Base-by-base conservation (phyloP, 2,329 filamentous ascomycete species). In the Dactylellina sp. region DNA sequence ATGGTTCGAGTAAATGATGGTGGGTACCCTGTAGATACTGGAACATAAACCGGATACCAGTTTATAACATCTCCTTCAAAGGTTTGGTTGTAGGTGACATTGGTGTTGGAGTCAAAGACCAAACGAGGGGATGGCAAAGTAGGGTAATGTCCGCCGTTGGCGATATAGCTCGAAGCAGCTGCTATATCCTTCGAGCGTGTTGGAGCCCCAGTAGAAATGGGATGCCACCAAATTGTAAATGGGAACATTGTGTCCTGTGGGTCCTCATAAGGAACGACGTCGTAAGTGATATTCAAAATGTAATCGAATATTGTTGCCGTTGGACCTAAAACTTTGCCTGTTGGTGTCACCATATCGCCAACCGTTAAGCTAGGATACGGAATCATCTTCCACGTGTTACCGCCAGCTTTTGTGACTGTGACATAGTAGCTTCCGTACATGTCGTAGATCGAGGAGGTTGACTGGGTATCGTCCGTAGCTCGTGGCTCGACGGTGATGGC, bases 21-120 rank as follows among this genome's bases (percentile, higher is more conserved):
- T 18, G 46, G 47, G 12, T 52, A 50, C 2, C 55, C 59, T 1
- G 66, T 71, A 4, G 66, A 44, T 4, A 71, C 35, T 5, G 66
- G 40, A 35, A 55, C 24, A n/a, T 59, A 71, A 4, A 71, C 59
- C 1, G 39, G 28, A 12, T 37, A 24, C 32, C 37, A 64, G n/a
- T 71, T 44, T 16, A 49, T 24, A 20, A 42, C 22, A 14, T 40
- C 37, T 24, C 66, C 66, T 14, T 71, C 59, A 18, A 64, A 35
- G n/a, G 66, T 71, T 14, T 53, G 44, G 35, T 71, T 71, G 57
- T 59, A 71, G 11, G 66, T 71, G 14, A 57, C 39, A 50, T 71
- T 71, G 50, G 66, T 71, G 7, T 44, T n/a, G 4, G 53, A 44
- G 28, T 71, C 66, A 28, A 56, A 71, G 22, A 71, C 59, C n/a